Percentiles rank a stretch among this genome's conserved stretches.
These are phyloP conservation scores for Wallacemonas rigidus DNA, from an alignment of 208 protist species.

Conservation along the genomic window DNA sequence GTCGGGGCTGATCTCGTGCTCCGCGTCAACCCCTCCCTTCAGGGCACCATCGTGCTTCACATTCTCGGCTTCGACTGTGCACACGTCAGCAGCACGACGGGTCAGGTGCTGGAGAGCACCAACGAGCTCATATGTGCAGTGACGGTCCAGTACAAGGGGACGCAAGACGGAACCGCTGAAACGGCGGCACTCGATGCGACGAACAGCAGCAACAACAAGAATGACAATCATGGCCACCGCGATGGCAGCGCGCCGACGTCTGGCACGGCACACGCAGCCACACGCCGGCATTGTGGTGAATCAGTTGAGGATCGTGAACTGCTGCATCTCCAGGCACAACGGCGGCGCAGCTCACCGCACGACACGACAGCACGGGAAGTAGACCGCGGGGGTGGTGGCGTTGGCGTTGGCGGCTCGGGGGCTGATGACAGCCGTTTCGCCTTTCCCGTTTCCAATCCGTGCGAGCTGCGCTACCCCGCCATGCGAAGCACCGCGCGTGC, in stretches of 20 bases:
- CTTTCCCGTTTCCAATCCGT: constrained; percentile 56
- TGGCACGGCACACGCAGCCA: neutral
- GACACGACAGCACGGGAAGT: neutral
- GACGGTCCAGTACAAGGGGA: constrained; percentile 24
- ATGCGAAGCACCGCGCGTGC: constrained; percentile 27
- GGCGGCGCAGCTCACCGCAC: neutral
- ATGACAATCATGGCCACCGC: neutral
- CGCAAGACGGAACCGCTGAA: constrained; percentile 1
- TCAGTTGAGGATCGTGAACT: neutral
- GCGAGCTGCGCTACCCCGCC: constrained; percentile 51
- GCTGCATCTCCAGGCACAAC: constrained; percentile 6
- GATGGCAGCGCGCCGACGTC: too few relatives aligned
- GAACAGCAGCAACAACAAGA: constrained; percentile 4
- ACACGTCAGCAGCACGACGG: constrained; percentile 35
- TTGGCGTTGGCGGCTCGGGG: neutral
- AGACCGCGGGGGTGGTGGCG: neutral
- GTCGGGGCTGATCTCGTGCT: constrained; percentile 49
- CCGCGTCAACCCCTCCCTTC: constrained; percentile 51
- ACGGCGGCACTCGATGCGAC: neutral
- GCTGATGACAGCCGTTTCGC: neutral
- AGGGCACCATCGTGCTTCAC: constrained; percentile 39
- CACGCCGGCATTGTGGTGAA: neutral
- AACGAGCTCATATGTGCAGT: constrained; percentile 46
- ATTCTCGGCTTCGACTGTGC: constrained; percentile 59
- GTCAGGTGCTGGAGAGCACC: constrained; percentile 38